phyloP scores from a whole-genome alignment of 2,329 filamentous ascomycete species.

The Beauveria medogensis region DNA sequence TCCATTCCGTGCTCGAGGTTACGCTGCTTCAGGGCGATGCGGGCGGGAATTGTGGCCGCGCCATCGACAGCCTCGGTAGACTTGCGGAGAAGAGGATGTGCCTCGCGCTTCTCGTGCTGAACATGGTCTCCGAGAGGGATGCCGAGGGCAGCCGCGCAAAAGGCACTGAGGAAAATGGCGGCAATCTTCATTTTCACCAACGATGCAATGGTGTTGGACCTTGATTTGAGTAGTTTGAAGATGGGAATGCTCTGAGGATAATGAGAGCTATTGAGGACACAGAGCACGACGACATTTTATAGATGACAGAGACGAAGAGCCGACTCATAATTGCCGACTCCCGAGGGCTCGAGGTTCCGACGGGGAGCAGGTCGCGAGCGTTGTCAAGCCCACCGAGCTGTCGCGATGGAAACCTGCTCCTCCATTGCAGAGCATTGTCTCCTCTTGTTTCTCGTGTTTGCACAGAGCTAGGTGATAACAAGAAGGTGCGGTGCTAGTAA shows the following conservation, averaged over 20 bases:
- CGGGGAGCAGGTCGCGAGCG: neutral
- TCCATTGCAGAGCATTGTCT: neutral
- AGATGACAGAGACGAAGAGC: neutral
- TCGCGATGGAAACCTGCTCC: neutral
- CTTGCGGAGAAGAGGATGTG: neutral
- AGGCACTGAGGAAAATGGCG: conserved; percentile 1
- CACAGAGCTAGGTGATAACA: neutral
- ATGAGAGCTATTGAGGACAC: neutral
- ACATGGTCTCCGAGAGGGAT: conserved; percentile 5
- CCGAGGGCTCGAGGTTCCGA: neutral
- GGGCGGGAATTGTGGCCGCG: neutral
- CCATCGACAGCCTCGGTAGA: neutral
- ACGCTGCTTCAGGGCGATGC: conserved; percentile 7
- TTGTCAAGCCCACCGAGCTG: neutral
- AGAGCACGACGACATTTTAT: neutral
- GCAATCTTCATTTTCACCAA: neutral
- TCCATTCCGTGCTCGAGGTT: conserved; percentile 7
- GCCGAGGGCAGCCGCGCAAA: neutral
- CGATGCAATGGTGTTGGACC: neutral
- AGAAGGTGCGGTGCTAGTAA: neutral
- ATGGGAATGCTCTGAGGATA: neutral
- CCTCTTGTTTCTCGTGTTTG: neutral
- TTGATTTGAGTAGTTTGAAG: neutral
- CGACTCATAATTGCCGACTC: neutral
- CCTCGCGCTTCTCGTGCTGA: conserved; percentile 1